These are phyloP conservation scores for Salvia miltiorrhiza DNA, from an alignment of 257 asterid genomes.

Conservation along the genomic window DNA sequence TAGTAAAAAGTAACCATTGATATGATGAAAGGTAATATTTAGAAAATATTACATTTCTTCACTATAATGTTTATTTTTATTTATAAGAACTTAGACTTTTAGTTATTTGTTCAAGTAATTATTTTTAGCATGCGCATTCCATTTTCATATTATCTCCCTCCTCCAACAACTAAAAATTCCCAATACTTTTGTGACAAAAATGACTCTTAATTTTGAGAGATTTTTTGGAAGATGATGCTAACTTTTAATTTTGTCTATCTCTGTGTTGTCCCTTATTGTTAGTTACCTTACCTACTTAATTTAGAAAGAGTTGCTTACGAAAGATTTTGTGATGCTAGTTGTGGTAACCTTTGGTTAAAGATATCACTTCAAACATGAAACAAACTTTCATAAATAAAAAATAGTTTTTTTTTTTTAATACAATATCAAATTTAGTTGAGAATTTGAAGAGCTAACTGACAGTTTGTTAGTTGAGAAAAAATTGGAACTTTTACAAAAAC, in stretches of 20 bases:
- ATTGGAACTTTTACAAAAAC: not conserved
- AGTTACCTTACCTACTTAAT: slow-evolving; percentile 22
- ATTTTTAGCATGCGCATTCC: slow-evolving; percentile 28
- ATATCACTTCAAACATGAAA: not conserved
- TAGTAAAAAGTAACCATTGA: no score
- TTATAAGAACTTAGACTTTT: no score
- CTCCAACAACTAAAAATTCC: not conserved
- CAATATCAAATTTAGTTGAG: no score
- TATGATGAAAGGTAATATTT: no score
- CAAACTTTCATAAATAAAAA: not conserved
- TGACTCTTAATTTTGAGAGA: not conserved
- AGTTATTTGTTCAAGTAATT: no score
- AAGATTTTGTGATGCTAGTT: not conserved
- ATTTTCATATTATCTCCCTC: not conserved
- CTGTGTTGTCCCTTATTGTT: not conserved
- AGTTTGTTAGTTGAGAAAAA: not conserved
- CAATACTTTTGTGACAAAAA: not conserved
- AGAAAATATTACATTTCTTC: no score
- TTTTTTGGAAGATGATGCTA: slow-evolving; percentile 1
- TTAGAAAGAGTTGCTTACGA: slow-evolving; percentile 6
- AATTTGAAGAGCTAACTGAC: not conserved
- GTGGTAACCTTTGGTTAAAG: not conserved
- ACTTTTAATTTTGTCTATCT: not conserved
- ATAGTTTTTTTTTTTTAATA: no score
- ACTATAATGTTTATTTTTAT: no score